phyloP scores from a whole-genome alignment of 2,329 filamentous ascomycete species.

The Stachybotrys chartarum region DNA sequence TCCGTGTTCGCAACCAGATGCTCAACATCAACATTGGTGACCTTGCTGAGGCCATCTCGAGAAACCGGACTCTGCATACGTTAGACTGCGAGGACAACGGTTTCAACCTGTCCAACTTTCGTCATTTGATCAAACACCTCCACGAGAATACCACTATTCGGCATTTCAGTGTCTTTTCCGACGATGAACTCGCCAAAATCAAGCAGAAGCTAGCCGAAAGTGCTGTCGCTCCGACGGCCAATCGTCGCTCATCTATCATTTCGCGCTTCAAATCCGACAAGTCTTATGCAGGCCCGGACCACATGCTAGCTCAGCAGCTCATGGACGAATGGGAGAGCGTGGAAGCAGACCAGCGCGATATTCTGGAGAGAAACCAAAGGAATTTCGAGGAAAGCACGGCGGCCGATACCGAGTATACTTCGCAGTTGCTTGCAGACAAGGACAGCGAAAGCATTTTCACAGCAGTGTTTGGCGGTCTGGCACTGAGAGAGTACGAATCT shows the following conservation, averaged over 20 bases:
- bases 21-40: slow-evolving; percentile 46
- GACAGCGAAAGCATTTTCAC: slow-evolving; percentile 20
- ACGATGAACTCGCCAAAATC: slow-evolving; percentile 24
- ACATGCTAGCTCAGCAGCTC: slow-evolving; percentile 26
- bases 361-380: slow-evolving; percentile 27
- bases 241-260: slow-evolving; percentile 26
- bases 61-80: slow-evolving; percentile 41
- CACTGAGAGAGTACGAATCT: slow-evolving; percentile 20
- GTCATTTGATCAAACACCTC: slow-evolving; percentile 37
- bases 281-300: slow-evolving; percentile 16
- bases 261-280: slow-evolving; percentile 25
- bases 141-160: slow-evolving; percentile 34
- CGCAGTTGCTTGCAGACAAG: slow-evolving; percentile 6
- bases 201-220: slow-evolving; percentile 25
- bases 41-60: slow-evolving; percentile 40
- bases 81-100: slow-evolving; percentile 49
- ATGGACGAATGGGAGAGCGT: slow-evolving; percentile 31
- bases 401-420: slow-evolving; percentile 9
- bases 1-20: slow-evolving; percentile 50
- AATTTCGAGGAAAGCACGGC: slow-evolving; percentile 19
- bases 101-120: slow-evolving; percentile 44
- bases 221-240: slow-evolving; percentile 17
- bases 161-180: slow-evolving; percentile 34
- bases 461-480: slow-evolving; percentile 29
- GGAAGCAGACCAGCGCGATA: slow-evolving; percentile 21